These are phyloP conservation scores for Lachancea mirantina DNA, from an alignment of 805 yeast genomes.

Conservation along the genomic window DNA sequence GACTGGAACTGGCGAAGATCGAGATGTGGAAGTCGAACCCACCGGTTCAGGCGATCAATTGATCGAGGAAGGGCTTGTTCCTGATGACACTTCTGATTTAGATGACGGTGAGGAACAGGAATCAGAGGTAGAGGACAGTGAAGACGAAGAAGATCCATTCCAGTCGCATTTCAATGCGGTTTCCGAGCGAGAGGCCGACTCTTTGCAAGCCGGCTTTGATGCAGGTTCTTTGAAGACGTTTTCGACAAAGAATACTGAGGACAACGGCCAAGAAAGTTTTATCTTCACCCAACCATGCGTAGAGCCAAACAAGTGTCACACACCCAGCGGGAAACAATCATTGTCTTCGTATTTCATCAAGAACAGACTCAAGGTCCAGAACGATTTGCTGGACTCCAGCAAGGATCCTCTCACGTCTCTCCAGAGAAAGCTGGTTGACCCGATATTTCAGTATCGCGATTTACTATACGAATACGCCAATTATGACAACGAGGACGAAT, in stretches of 20 bases:
- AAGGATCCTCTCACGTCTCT: constrained; percentile 31
- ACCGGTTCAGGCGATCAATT: no score
- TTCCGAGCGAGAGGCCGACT: constrained; percentile 31
- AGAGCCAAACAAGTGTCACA: constrained; percentile 13
- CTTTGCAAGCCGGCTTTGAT: constrained; percentile 30
- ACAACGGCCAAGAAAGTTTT: constrained; percentile 16
- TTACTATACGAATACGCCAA: constrained; percentile 51
- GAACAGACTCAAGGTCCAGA: constrained; percentile 33
- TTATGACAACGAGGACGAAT: constrained; percentile 41
- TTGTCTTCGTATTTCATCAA: constrained; percentile 39
- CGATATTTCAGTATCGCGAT: constrained; percentile 70
- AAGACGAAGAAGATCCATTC: constrained; percentile 59
- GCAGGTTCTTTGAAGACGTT: constrained; percentile 26
- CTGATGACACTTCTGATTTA: constrained; percentile 12
- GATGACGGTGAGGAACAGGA: constrained; percentile 30
- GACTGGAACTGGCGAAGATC: constrained; percentile 24
- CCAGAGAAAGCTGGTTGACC: constrained; percentile 50
- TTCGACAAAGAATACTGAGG: constrained; percentile 14
- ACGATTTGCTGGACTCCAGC: constrained; percentile 21
- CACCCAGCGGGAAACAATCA: constrained; percentile 18
- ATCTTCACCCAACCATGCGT: constrained; percentile 14
- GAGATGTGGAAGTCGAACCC: no score
- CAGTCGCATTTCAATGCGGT: constrained; percentile 63
- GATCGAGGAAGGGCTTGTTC: constrained; percentile 16
- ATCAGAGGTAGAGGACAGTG: constrained; percentile 31